Evolutionary conservation across 306 rosid genomes (phyloP).

Genomic region (Prunus mira): DNA sequence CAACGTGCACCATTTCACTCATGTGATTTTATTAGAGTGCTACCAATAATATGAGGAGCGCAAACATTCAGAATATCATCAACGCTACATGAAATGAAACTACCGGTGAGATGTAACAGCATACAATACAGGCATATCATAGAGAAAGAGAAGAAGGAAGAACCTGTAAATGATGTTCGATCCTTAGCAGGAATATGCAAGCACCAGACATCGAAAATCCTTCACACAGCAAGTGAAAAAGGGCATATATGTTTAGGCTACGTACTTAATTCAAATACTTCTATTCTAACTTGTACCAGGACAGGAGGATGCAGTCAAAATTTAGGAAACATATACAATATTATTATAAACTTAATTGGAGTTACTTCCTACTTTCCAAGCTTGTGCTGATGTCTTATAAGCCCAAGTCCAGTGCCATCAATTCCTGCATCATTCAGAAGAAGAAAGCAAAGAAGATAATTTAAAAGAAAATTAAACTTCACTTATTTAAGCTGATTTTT

Average conservation of each 20-base stretch:
- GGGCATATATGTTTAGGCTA: not conserved
- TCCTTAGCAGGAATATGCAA: conserved; percentile 82
- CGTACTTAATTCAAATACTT: not conserved
- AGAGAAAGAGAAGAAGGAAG: not conserved
- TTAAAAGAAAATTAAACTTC: not conserved
- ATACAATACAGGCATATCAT: not conserved
- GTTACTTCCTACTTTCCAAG: conserved; percentile 60
- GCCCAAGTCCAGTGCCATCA: conserved; percentile 88
- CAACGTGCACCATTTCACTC: not conserved
- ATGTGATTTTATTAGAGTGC: not conserved
- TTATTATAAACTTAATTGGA: not conserved
- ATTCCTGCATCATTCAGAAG: conserved; percentile 45
- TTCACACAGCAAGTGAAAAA: conserved; percentile 30
- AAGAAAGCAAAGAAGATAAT: not conserved
- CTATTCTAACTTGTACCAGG: not conserved
- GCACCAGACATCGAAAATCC: conserved; percentile 83
- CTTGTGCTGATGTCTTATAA: conserved; percentile 55
- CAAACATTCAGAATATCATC: not conserved
- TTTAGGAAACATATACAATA: not conserved
- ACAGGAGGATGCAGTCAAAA: not conserved
- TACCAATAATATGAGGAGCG: conserved; percentile 1
- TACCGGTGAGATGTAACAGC: not conserved
- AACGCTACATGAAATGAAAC: not conserved
- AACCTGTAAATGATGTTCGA: conserved; percentile 73
- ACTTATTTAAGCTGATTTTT: not conserved